These are phyloP conservation scores for Ascomycota sp. DNA, from an alignment of 2,329 filamentous ascomycete species.

Conservation along the genomic window DNA sequence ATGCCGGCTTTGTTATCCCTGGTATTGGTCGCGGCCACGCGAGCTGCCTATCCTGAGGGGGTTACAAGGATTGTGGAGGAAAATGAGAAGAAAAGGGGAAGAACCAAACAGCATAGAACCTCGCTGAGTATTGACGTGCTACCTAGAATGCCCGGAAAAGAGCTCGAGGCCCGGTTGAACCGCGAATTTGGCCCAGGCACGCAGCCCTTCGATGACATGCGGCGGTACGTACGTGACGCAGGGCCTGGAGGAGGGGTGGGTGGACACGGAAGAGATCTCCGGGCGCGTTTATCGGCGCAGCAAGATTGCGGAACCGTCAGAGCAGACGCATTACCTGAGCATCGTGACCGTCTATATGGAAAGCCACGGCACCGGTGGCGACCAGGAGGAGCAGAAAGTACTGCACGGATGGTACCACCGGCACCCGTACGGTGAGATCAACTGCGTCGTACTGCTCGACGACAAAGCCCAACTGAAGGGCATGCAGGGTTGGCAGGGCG, in stretches of 20 bases:
- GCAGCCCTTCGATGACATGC: constrained; percentile 20
- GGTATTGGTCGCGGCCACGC: no score
- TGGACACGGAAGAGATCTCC: constrained; percentile 19
- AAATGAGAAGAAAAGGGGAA: no score
- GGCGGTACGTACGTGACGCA: constrained; percentile 14
- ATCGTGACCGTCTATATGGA: constrained; percentile 39
- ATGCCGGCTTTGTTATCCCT: no score
- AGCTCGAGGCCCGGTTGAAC: constrained; percentile 22
- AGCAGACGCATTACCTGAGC: constrained; percentile 27
- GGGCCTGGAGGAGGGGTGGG: constrained; percentile 23
- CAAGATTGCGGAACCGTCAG: constrained; percentile 23
- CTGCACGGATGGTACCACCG: constrained; percentile 27
- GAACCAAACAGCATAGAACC: no score
- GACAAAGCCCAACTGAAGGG: constrained; percentile 27
- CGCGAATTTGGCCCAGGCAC: constrained; percentile 20
- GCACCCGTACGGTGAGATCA: constrained; percentile 34
- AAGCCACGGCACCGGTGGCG: constrained; percentile 7
- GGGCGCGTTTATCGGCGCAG: constrained; percentile 25
- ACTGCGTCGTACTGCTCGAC: constrained; percentile 31
- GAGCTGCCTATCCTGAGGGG: no score
- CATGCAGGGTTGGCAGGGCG: constrained; percentile 34
- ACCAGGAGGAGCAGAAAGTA: not conserved
- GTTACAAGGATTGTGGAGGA: no score
- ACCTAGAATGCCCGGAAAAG: constrained; percentile 21
- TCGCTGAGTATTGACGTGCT: not conserved